Evolutionary conservation across 768 basidiomycete species (phyloP).

Genomic region (Cubamyces lactineus): DNA sequence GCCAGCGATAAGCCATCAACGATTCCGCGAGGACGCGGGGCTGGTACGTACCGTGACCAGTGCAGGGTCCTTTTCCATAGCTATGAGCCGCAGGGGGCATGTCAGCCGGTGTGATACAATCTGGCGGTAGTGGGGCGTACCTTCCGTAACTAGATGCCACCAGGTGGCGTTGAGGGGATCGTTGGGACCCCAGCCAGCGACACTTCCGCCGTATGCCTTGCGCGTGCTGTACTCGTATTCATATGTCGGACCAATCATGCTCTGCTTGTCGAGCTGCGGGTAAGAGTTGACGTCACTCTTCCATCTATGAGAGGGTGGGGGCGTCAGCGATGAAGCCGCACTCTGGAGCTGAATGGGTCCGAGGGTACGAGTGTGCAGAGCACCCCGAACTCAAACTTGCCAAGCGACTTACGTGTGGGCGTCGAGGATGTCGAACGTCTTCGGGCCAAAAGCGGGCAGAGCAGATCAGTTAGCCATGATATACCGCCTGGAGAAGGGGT

Average conservation of each 20-base stretch:
- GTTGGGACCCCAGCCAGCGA: constrained; percentile 58
- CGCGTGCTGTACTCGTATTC: constrained; percentile 70
- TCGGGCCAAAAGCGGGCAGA: constrained; percentile 5
- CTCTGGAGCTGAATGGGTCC: too few relatives aligned
- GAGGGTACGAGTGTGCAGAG: not conserved
- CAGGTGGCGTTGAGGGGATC: constrained; percentile 82
- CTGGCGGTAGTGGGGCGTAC: constrained; percentile 38
- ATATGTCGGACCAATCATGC: constrained; percentile 61
- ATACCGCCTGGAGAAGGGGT: not conserved
- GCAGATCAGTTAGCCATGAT: not conserved
- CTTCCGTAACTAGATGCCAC: constrained; percentile 82
- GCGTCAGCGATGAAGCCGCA: constrained; percentile 2
- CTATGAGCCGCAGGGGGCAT: constrained; percentile 34
- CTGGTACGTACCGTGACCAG: constrained; percentile 54
- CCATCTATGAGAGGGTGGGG: constrained; percentile 49
- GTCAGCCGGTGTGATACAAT: too few relatives aligned
- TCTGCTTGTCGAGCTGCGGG: constrained; percentile 59
- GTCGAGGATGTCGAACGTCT: constrained; percentile 81
- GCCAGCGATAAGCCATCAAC: not conserved
- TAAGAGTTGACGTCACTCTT: constrained; percentile 62
- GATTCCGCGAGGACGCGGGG: not conserved
- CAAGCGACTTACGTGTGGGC: constrained; percentile 65
- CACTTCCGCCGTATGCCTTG: constrained; percentile 60
- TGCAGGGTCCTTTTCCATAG: constrained; percentile 59
- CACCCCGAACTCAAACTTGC: not conserved